Conservation (phyloP, 1,284 basidiomycete species). For the Rhodotorula sp. region DNA sequence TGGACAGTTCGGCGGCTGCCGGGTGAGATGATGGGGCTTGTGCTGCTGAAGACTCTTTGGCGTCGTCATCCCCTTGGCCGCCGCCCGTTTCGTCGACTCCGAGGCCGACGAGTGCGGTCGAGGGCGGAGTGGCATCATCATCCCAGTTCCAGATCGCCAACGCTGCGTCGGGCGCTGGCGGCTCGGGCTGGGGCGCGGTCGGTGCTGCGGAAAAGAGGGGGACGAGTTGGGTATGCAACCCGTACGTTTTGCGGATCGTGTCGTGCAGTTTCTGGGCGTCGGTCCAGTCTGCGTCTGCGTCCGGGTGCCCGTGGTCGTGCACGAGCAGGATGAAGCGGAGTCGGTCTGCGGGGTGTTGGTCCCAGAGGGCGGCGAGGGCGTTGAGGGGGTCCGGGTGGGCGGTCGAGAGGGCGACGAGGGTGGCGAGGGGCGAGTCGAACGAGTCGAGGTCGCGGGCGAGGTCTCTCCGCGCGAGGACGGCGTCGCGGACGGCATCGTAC, state of each 20-base stretch:
- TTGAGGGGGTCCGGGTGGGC: conserved; percentile 46
- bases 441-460: conserved; percentile 31
- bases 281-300: conserved; percentile 17
- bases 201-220: conserved; percentile 36
- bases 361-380: conserved; percentile 45
- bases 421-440: conserved; percentile 29
- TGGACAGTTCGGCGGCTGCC: conserved; percentile 10
- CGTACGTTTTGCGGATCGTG: conserved; percentile 44
- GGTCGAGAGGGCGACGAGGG: conserved; percentile 45
- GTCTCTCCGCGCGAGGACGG: conserved; percentile 25
- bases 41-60: too few species aligned
- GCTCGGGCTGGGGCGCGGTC: conserved; percentile 1
- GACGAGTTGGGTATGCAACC: conserved; percentile 42
- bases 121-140: background rate
- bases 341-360: conserved; percentile 38
- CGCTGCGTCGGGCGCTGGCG: conserved; percentile 2
- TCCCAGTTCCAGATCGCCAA: conserved; percentile 4
- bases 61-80: background rate
- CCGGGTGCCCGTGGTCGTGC: conserved; percentile 40
- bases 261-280: conserved; percentile 41
- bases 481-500: conserved; percentile 21
- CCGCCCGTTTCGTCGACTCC: conserved; percentile 1
- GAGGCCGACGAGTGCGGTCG: conserved; percentile 11
- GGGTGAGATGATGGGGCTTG: too few species aligned
- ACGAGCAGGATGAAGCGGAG: conserved; percentile 46